Evolutionary conservation across 2,329 filamentous ascomycete genomes (phyloP).

Genomic region (Fusarium sp.): DNA sequence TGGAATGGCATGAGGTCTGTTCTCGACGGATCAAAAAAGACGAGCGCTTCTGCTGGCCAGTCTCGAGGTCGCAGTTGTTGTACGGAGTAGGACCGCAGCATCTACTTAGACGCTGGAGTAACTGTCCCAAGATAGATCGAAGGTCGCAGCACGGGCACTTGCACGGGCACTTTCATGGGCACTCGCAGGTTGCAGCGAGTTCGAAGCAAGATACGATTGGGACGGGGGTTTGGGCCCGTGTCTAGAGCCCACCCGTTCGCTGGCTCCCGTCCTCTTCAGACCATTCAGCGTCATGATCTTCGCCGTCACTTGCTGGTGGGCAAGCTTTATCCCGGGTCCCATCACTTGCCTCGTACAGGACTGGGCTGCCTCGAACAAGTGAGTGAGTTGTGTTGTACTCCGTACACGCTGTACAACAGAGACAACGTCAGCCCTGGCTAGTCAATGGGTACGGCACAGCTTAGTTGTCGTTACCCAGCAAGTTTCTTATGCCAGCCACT

Average conservation of each 20-base stretch:
- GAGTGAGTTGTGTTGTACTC: constrained; percentile 17
- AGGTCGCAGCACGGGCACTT: constrained; percentile 11
- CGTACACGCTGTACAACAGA: constrained; percentile 22
- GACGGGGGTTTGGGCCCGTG: constrained; percentile 19
- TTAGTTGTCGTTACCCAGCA: background rate
- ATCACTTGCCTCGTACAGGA: constrained; percentile 21
- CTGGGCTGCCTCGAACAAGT: constrained; percentile 12
- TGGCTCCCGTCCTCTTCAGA: constrained; percentile 29
- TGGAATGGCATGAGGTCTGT: constrained; percentile 32
- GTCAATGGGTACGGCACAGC: background rate
- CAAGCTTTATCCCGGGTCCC: constrained; percentile 34
- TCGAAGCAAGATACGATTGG: constrained; percentile 27
- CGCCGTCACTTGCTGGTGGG: constrained; percentile 26
- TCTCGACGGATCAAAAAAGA: background rate
- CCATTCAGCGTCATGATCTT: constrained; percentile 41
- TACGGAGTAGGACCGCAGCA: constrained; percentile 1
- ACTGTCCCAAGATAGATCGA: constrained; percentile 9
- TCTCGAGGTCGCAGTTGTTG: constrained; percentile 30
- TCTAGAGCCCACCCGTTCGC: constrained; percentile 42
- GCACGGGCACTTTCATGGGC: background rate
- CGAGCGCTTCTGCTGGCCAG: constrained; percentile 32
- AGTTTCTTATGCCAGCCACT: constrained; percentile 14
- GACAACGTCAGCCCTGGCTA: constrained; percentile 20
- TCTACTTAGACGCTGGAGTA: constrained; percentile 29
- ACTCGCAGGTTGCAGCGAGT: constrained; percentile 18